These are phyloP conservation scores for Pythium phragmitis DNA, from an alignment of 352 stramenopile genomes.

Conservation along the genomic window DNA sequence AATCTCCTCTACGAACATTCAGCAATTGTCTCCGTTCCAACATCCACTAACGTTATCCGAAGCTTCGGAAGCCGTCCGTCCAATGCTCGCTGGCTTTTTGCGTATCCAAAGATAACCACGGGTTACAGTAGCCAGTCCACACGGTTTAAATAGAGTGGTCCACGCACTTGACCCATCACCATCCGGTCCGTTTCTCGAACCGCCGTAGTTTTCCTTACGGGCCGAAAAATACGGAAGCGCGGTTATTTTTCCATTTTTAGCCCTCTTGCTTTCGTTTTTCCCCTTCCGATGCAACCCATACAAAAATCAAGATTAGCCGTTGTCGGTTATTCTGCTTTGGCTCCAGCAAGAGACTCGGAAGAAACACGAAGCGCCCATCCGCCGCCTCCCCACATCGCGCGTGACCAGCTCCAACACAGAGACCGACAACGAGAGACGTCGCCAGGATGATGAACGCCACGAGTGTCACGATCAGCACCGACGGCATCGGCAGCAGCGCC, in stretches of 20 bases:
- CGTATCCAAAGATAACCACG: not conserved
- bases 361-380: conserved; percentile 1
- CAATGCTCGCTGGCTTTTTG: not conserved
- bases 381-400: not conserved
- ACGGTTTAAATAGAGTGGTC: conserved; percentile 3
- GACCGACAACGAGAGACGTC: not conserved
- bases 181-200: conserved; percentile 17
- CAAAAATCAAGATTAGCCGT: conserved; percentile 12
- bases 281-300: conserved; percentile 1
- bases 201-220: not conserved
- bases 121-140: conserved; percentile 11
- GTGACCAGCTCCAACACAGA: not conserved
- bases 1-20: too few relatives aligned
- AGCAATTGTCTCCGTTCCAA: too few relatives aligned
- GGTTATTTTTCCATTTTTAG: conserved; percentile 34
- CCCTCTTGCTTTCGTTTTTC: not conserved
- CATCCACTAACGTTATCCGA: too few relatives aligned
- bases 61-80: too few relatives aligned
- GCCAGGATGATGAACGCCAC: conserved; percentile 70
- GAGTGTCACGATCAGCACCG: conserved; percentile 77
- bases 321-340: not conserved
- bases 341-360: not conserved
- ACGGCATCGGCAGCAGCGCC: conserved; percentile 64
- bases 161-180: conserved; percentile 1
- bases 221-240: not conserved